Percentiles rank a stretch among this genome's conserved stretches.
phyloP scores from a whole-genome alignment of 1,139 yeast genomes.

The Lodderomyces elongisporus region DNA sequence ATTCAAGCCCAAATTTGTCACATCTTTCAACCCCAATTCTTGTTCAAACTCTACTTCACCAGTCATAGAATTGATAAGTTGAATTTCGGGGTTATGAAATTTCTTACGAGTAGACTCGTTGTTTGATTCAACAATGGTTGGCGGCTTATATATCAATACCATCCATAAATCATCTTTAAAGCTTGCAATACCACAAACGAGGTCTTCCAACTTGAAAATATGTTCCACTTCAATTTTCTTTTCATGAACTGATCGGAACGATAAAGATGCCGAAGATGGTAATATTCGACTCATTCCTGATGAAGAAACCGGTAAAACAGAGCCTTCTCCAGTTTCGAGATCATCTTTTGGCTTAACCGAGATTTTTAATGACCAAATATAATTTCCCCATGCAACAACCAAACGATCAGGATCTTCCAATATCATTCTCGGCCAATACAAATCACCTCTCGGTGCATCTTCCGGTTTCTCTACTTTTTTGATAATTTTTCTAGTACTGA shows the following conservation, averaged over 20 bases:
- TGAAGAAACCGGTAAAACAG: constrained; percentile 13
- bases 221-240: constrained; percentile 55
- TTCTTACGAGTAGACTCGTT: constrained; percentile 14
- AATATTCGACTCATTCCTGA: constrained; percentile 33
- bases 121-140: constrained; percentile 20
- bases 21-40: constrained; percentile 63
- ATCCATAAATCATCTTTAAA: constrained; percentile 64
- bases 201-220: constrained; percentile 49
- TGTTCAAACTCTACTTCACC: constrained; percentile 83
- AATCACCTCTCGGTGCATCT: constrained; percentile 66
- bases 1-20: constrained; percentile 63
- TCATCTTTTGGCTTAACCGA: constrained; percentile 22
- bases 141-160: constrained; percentile 53
- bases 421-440: constrained; percentile 78
- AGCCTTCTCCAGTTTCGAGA: constrained; percentile 4
- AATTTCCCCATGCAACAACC: constrained; percentile 78
- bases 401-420: constrained; percentile 65
- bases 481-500: constrained; percentile 40
- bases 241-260: constrained; percentile 53
- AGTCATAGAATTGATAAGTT: constrained; percentile 56
- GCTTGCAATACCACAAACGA: constrained; percentile 75
- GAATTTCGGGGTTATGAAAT: constrained; percentile 59
- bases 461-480: constrained; percentile 53
- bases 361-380: constrained; percentile 68
- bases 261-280: constrained; percentile 64